These are phyloP conservation scores for Lachnellula occidentalis DNA, from an alignment of 2,329 filamentous ascomycete genomes.

Conservation along the genomic window DNA sequence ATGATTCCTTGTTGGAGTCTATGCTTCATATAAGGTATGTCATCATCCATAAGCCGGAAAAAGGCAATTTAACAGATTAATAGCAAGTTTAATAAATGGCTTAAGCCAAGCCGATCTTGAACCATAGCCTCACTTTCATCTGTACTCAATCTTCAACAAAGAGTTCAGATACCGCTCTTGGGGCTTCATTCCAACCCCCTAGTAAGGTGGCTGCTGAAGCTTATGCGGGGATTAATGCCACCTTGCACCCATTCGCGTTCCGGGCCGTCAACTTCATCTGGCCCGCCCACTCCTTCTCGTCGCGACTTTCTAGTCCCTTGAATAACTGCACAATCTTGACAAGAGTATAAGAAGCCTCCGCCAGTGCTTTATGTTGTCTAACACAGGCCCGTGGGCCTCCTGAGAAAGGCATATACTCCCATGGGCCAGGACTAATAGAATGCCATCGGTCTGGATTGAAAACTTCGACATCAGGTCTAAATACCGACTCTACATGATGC, in stretches of 20 bases:
- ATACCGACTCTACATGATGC: background rate
- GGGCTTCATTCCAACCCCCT: background rate
- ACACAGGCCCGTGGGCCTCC: conserved; percentile 67
- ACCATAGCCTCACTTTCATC: no score
- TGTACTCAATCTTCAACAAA: background rate
- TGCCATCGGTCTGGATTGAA: conserved; percentile 1
- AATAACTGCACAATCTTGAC: conserved; percentile 39
- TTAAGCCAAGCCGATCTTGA: no score
- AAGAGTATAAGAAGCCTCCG: conserved; percentile 9
- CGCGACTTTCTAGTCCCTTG: background rate
- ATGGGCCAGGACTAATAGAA: conserved; percentile 26
- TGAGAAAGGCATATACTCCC: conserved; percentile 69
- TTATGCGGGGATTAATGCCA: background rate
- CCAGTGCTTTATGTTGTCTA: conserved; percentile 34
- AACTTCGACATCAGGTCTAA: background rate
- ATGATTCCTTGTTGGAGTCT: no score
- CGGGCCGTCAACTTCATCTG: background rate
- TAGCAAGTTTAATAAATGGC: no score
- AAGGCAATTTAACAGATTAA: no score
- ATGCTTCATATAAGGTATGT: no score
- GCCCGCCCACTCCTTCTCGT: conserved; percentile 3
- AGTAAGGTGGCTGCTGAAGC: background rate
- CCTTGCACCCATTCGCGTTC: background rate
- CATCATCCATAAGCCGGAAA: no score
- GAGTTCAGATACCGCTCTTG: background rate